Evolutionary conservation across 768 basidiomycete species (phyloP), one percentile per base, ranked within the genome.

Genomic region (Psilocybe tampanensis): DNA sequence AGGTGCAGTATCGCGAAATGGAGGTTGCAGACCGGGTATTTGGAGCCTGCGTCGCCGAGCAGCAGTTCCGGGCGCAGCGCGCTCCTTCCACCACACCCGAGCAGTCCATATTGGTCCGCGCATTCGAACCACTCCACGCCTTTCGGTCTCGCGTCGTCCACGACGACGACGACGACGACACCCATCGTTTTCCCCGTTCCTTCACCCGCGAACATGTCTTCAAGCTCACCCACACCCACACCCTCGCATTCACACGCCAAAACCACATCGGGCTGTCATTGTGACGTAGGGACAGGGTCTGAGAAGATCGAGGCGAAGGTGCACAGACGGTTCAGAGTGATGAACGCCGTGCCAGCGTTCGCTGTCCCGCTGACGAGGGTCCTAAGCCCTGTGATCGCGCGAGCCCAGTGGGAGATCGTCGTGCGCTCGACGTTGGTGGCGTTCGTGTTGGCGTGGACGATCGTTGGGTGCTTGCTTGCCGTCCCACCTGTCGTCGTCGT

Each of bases 321-420:
- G 18, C 68, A 64, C 48, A 73, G 70, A 52, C 76, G 80, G 60
- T 78, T 80, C 63, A 74, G 75, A 58, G 69, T 72, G 61, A 73
- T 84, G 45, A 74, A 75, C 44, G 73, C 78, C 11, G 89, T 91
- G 15, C 90, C 90, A 2, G 84, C 89, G 43, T 92, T 92, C 60
- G 80, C 84, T 18, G 73, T 81, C 19, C 88, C 89, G 29, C 72
- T 93, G 55, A 91, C 91, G 42, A 79, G 77, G 39, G 76, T 93
- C 19, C 76, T 89, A 48, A 89, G 81, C 57, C 86, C 89, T 15
- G 77, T 87, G 54, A 83, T 92, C 49, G 79, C 83, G 50, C 80
- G 92, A n/a, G 89, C 84, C 2, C 92, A 94, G 63, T 93, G 91
- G 92, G 90, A 92, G 70, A 87, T 93, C 24, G 88, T 92, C 26